A percentile compares a stretch with the other conserved stretches of the same genome.
Conservation (phyloP, 2,329 filamentous ascomycete species). For the Meredithiella fracta region DNA sequence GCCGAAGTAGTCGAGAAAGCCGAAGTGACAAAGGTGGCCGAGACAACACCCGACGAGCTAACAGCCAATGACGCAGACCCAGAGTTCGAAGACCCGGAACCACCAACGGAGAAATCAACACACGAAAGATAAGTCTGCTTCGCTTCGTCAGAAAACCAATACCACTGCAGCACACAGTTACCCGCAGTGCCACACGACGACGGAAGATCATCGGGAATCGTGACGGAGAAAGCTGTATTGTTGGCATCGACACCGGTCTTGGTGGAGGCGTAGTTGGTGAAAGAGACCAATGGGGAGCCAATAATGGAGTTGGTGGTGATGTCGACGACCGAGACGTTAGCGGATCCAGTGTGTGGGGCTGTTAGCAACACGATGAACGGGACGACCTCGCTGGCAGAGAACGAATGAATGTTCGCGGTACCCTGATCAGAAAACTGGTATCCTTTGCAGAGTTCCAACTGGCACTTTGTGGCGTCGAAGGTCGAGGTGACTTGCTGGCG, state of each 20-base stretch:
- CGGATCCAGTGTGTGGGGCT: conserved; percentile 29
- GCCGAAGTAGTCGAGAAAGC: not conserved
- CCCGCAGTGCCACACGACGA: conserved; percentile 20
- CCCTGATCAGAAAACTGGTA: conserved; percentile 29
- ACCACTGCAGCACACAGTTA: conserved; percentile 29
- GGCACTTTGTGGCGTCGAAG: conserved; percentile 18
- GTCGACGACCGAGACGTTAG: conserved; percentile 42
- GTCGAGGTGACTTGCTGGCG: conserved; percentile 16
- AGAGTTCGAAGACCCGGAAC: conserved; percentile 4
- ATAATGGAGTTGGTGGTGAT: conserved; percentile 35
- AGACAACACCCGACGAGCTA: not conserved
- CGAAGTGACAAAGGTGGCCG: not conserved
- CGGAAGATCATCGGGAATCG: conserved; percentile 20
- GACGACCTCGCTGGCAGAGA: conserved; percentile 27
- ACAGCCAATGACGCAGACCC: not conserved
- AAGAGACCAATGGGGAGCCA: conserved; percentile 36
- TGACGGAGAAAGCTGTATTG: conserved; percentile 30
- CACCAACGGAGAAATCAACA: conserved; percentile 20
- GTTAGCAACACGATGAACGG: conserved; percentile 26
- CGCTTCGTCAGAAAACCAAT: conserved; percentile 24
- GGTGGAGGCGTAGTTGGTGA: conserved; percentile 37
- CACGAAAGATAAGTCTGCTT: conserved; percentile 27
- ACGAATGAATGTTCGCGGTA: conserved; percentile 26
- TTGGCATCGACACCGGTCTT: conserved; percentile 23
- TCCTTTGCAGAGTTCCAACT: conserved; percentile 28